A percentile compares a stretch with the other conserved stretches of the same genome.
These are phyloP conservation scores for Ceratorhiza oryzae-sativae DNA, from an alignment of 1,284 basidiomycete species.

Conservation along the genomic window DNA sequence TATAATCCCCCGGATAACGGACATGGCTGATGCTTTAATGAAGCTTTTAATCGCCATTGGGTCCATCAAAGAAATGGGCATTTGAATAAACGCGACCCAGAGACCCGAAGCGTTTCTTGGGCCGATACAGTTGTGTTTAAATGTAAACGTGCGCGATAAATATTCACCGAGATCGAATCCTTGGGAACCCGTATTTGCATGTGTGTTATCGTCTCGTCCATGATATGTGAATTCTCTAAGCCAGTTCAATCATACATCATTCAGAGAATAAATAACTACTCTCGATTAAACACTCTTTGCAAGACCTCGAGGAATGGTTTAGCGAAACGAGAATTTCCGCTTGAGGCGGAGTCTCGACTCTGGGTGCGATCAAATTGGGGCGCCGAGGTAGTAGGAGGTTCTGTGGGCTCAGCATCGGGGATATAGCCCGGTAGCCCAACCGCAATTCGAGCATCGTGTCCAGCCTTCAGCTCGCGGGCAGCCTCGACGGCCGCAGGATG, in stretches of 20 bases:
- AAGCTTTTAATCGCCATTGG: conserved; percentile 67
- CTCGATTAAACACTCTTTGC: not conserved
- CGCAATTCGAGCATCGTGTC: conserved; percentile 1
- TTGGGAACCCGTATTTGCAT: no score
- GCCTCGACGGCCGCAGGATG: conserved; percentile 11
- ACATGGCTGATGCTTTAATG: not conserved
- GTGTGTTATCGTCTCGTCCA: no score
- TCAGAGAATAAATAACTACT: not conserved
- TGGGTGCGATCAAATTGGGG: not conserved
- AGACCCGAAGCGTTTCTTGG: not conserved
- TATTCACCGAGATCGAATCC: no score
- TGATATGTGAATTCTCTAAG: not conserved
- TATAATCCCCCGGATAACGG: not conserved
- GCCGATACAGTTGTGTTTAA: not conserved
- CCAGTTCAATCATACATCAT: no score
- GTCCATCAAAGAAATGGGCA: conserved; percentile 71
- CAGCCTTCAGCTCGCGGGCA: not conserved
- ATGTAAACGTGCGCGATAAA: not conserved
- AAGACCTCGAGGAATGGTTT: not conserved
- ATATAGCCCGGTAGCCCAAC: not conserved
- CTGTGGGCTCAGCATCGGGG: not conserved
- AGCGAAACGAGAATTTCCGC: not conserved
- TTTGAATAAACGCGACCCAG: conserved; percentile 45
- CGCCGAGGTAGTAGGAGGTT: not conserved
- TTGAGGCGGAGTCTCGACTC: conserved; percentile 5